A percentile compares a stretch with the other conserved stretches of the same genome.
These are phyloP conservation scores for Dendrocalamus latiflorus DNA, from an alignment of 202 grass and related monocot species.

Conservation along the genomic window DNA sequence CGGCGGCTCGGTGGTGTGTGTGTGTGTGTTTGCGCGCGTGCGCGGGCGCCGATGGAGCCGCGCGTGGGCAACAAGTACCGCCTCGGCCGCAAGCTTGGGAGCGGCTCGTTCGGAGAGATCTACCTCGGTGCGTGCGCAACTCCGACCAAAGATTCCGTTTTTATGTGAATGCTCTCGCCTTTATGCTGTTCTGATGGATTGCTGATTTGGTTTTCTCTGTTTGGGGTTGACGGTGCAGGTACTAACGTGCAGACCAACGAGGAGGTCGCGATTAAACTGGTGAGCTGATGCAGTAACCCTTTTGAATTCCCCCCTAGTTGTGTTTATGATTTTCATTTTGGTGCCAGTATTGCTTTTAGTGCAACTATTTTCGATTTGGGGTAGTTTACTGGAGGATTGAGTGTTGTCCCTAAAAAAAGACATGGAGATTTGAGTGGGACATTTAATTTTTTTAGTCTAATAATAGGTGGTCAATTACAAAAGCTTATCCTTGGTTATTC, in stretches of 20 bases:
- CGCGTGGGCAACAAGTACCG: constrained; percentile 80
- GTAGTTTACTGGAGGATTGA: not conserved
- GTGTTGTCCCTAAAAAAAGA: not conserved
- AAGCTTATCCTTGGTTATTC: not conserved
- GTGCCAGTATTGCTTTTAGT: not conserved
- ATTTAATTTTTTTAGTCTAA: not conserved
- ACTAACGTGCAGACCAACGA: constrained; percentile 79
- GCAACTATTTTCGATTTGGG: not conserved
- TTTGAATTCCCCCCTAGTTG: not conserved
- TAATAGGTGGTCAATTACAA: not conserved
- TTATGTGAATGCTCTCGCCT: constrained; percentile 15
- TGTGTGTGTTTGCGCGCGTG: not conserved
- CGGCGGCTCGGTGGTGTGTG: not conserved
- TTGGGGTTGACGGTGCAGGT: constrained; percentile 36
- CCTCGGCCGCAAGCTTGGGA: constrained; percentile 81
- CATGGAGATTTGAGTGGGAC: not conserved
- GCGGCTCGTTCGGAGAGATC: constrained; percentile 90
- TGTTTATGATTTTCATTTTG: not conserved
- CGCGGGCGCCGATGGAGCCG: constrained; percentile 57
- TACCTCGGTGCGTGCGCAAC: constrained; percentile 52
- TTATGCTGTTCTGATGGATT: not conserved
- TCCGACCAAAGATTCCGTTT: not conserved
- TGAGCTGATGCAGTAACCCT: constrained; percentile 24
- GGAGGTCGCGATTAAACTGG: constrained; percentile 81
- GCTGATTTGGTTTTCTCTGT: not conserved